Evolutionary conservation across 2,329 filamentous ascomycete species (phyloP).

Genomic region (Ophiostoma novo-ulmi): DNA sequence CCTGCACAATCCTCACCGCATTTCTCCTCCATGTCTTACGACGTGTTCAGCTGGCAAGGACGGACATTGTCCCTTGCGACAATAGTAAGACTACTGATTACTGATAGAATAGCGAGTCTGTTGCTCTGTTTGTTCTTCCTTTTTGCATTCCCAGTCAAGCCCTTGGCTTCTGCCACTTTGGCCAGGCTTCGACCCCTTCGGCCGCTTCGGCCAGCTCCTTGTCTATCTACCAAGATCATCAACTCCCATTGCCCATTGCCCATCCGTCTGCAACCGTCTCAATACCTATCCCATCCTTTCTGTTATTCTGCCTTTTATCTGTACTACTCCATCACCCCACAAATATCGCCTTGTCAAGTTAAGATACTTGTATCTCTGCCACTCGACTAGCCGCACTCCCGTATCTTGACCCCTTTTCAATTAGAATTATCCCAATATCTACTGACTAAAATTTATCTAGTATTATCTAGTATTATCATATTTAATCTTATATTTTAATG

Average conservation of each 20-base stretch:
- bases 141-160: not conserved
- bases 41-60: not conserved
- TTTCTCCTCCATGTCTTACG: not conserved
- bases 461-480: not conserved
- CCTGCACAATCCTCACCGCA: not conserved
- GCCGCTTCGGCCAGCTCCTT: no score
- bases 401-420: conserved; percentile 5
- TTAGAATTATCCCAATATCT: not conserved
- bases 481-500: not conserved
- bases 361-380: not conserved
- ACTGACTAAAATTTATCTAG: not conserved
- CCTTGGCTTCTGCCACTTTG: no score
- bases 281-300: no score
- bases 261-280: no score
- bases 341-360: not conserved
- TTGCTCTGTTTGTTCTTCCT: not conserved
- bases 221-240: not conserved
- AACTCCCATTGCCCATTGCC: no score
- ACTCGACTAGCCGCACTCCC: not conserved
- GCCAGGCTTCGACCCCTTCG: no score
- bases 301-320: not conserved
- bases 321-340: not conserved
- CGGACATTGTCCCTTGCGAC: conserved; percentile 6
- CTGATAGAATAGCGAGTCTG: not conserved
- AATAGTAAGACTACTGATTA: not conserved